phyloP scores from a whole-genome alignment of 371 early-diverging fungal species.

The Rhizopus delemar region DNA sequence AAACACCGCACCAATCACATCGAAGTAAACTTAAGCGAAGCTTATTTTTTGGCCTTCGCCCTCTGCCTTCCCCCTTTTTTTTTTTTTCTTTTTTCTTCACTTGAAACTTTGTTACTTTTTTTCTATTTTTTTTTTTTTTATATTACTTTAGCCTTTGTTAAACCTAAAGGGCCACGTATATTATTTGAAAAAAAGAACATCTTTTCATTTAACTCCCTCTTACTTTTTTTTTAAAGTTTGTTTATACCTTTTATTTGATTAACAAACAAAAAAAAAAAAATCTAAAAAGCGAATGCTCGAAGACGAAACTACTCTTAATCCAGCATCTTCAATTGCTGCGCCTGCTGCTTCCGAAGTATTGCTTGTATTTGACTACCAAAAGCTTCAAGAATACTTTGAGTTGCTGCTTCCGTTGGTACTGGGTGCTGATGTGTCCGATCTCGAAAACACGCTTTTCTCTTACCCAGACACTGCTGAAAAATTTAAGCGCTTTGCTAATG shows the following conservation, averaged over 20 bases:
- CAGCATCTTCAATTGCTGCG: conserved; percentile 13
- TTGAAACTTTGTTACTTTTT: conserved; percentile 1
- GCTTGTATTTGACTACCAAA: conserved; percentile 57
- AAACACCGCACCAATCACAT: neutral
- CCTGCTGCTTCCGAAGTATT: conserved; percentile 20
- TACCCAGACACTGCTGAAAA: conserved; percentile 74
- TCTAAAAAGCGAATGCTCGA: conserved; percentile 18
- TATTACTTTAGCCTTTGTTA: neutral
- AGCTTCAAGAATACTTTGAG: conserved; percentile 70
- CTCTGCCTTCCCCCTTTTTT: neutral
- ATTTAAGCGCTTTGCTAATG: conserved; percentile 78
- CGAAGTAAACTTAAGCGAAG: neutral
- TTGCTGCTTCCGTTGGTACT: conserved; percentile 73
- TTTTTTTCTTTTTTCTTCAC: neutral
- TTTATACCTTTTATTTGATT: conserved; percentile 5
- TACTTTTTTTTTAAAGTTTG: conserved; percentile 4
- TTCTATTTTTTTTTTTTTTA: neutral
- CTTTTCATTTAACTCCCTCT: neutral
- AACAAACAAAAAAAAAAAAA: neutral
- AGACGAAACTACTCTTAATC: conserved; percentile 17
- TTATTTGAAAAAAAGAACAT: neutral
- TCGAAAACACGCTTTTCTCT: conserved; percentile 62
- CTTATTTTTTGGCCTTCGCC: neutral
- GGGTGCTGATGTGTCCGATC: conserved; percentile 66
- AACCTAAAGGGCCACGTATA: neutral